A percentile compares a stretch with the other conserved stretches of the same genome.
Conservation (phyloP, 2,329 filamentous ascomycete species). For the Eurotiales sp. region DNA sequence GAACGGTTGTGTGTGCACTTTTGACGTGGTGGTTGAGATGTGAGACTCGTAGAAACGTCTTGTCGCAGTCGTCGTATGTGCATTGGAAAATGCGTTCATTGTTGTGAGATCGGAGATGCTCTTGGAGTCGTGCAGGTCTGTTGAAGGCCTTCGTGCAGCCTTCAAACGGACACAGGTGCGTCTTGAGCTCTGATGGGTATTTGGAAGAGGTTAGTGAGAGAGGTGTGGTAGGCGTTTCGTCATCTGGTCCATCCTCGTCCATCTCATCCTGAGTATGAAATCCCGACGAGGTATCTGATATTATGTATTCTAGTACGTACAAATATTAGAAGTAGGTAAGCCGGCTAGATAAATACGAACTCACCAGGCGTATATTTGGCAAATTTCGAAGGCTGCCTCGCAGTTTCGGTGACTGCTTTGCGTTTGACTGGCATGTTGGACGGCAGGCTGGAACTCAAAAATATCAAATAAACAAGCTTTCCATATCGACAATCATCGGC, state of each 20-base stretch:
- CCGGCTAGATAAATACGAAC: background rate
- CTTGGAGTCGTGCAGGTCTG: slow-evolving; percentile 72
- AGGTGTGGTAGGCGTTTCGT: slow-evolving; percentile 50
- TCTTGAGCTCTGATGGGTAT: slow-evolving; percentile 69
- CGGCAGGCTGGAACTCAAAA: background rate
- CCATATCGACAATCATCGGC: background rate
- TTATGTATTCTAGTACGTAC: background rate
- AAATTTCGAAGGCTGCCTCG: slow-evolving; percentile 27
- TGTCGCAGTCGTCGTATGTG: slow-evolving; percentile 65
- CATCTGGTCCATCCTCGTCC: slow-evolving; percentile 24
- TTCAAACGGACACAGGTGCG: slow-evolving; percentile 68
- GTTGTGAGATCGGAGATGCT: slow-evolving; percentile 79
- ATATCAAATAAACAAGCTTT: background rate
- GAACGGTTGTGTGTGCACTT: slow-evolving; percentile 69
- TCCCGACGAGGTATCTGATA: slow-evolving; percentile 7
- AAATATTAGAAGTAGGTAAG: background rate
- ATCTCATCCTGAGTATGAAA: slow-evolving; percentile 6
- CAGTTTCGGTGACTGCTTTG: slow-evolving; percentile 27
- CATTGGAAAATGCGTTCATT: slow-evolving; percentile 80
- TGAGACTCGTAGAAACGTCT: slow-evolving; percentile 80
- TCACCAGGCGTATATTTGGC: slow-evolving; percentile 27
- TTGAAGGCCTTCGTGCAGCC: slow-evolving; percentile 82
- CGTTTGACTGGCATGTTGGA: slow-evolving; percentile 34
- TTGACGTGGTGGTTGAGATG: slow-evolving; percentile 84
- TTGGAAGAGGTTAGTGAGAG: slow-evolving; percentile 46